phyloP scores from a whole-genome alignment of 192 early-diverging fungal genomes.

The Mortierella alpina region DNA sequence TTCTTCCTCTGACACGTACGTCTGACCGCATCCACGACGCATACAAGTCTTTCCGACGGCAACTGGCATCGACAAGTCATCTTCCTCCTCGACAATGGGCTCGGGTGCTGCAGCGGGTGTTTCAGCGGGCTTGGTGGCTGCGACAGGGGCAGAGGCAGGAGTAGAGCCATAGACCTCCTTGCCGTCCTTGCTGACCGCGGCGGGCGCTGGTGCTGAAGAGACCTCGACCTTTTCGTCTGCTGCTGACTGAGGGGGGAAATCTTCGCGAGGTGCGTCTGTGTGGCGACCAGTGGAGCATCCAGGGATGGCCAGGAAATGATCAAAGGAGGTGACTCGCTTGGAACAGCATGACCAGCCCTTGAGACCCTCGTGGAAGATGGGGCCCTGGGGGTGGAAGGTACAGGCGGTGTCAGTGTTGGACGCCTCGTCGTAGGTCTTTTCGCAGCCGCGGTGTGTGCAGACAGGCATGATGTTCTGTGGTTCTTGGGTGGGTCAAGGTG shows the following conservation, averaged over 20 bases:
- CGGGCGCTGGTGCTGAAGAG: slow-evolving; percentile 9
- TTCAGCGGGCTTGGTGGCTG: slow-evolving; percentile 32
- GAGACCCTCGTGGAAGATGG: slow-evolving; percentile 96
- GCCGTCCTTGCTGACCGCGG: slow-evolving; percentile 11
- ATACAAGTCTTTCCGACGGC: slow-evolving; percentile 82
- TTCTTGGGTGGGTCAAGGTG: not conserved
- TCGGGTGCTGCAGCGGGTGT: slow-evolving; percentile 46
- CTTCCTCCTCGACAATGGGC: slow-evolving; percentile 76
- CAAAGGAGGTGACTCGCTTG: slow-evolving; percentile 89
- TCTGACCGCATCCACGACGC: slow-evolving; percentile 80
- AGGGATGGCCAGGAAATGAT: slow-evolving; percentile 91
- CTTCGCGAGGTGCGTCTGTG: slow-evolving; percentile 42
- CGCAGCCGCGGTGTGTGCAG: slow-evolving; percentile 88
- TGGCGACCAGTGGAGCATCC: slow-evolving; percentile 89
- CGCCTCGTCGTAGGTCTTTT: slow-evolving; percentile 80
- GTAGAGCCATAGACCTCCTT: slow-evolving; percentile 53
- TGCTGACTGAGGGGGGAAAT: slow-evolving; percentile 40
- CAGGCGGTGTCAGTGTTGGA: slow-evolving; percentile 83
- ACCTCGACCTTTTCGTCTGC: slow-evolving; percentile 34
- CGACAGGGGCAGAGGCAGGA: slow-evolving; percentile 27
- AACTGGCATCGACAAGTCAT: slow-evolving; percentile 80
- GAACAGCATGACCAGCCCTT: slow-evolving; percentile 97
- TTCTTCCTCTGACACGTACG: slow-evolving; percentile 70
- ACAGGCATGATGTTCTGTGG: slow-evolving; percentile 56
- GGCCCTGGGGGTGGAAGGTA: slow-evolving; percentile 88